These are phyloP conservation scores for Caryopteris hybrid DNA, from an alignment of 305 asterid genomes.

Conservation along the genomic window DNA sequence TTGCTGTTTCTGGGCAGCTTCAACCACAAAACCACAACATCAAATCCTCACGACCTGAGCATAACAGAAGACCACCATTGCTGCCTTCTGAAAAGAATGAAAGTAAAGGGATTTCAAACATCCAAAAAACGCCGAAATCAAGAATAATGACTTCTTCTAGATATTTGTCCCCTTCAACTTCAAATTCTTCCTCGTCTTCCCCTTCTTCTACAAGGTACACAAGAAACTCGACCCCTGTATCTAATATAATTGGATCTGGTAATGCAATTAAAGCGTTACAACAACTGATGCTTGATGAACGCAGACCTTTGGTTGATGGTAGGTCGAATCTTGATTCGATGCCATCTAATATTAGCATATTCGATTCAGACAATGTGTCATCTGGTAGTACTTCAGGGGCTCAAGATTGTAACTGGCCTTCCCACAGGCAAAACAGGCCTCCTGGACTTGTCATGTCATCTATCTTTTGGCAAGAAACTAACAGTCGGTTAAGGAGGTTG, in stretches of 20 bases:
- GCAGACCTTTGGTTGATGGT: slow-evolving; percentile 59
- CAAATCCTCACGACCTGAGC: slow-evolving; percentile 25
- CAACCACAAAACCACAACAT: slow-evolving; percentile 56
- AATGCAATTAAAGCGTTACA: slow-evolving; percentile 46
- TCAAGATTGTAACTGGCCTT: slow-evolving; percentile 48
- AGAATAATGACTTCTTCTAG: slow-evolving; percentile 80
- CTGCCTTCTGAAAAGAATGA: slow-evolving; percentile 76
- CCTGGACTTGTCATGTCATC: slow-evolving; percentile 70
- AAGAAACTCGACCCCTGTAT: slow-evolving; percentile 46
- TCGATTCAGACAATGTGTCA: slow-evolving; percentile 93
- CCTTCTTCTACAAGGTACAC: slow-evolving; percentile 65
- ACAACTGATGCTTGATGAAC: slow-evolving; percentile 62
- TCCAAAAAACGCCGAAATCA: slow-evolving; percentile 70
- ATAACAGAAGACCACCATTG: slow-evolving; percentile 57
- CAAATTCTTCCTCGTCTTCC: slow-evolving; percentile 56
- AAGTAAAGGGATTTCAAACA: slow-evolving; percentile 38
- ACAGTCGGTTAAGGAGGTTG: slow-evolving; percentile 77
- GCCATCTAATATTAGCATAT: slow-evolving; percentile 63
- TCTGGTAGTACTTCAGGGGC: slow-evolving; percentile 90
- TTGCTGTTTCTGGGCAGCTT: slow-evolving; percentile 77
- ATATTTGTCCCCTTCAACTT: slow-evolving; percentile 79
- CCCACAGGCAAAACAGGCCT: slow-evolving; percentile 43
- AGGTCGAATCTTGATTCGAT: slow-evolving; percentile 58
- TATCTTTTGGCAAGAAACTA: slow-evolving; percentile 96
- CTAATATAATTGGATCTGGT: slow-evolving; percentile 53